A percentile compares a stretch with the other conserved stretches of the same genome.
Evolutionary conservation across 169 alveolate species (phyloP).

Genomic region (Cryptosporidium ryanae): DNA sequence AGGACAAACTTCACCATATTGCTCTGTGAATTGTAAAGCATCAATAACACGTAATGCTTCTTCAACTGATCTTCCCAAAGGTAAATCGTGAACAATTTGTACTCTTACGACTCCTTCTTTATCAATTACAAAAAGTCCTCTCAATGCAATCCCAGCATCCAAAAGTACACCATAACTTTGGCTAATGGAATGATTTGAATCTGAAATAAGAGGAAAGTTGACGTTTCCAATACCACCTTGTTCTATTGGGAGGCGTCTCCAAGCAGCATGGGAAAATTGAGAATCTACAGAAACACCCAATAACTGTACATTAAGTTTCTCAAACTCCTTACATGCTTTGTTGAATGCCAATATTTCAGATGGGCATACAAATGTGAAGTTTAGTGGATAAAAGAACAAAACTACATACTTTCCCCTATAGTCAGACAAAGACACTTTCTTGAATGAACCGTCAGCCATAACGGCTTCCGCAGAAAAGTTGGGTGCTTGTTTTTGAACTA

Average conservation of each 20-base stretch:
- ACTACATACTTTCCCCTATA: constrained; percentile 96
- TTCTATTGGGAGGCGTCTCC: constrained; percentile 93
- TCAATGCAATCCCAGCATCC: constrained; percentile 94
- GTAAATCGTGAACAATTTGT: constrained; percentile 94
- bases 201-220: constrained; percentile 94
- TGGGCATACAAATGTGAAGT: constrained; percentile 99
- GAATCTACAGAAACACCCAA: constrained; percentile 98
- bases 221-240: constrained; percentile 98
- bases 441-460: constrained; percentile 93
- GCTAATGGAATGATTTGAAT: constrained; percentile 91
- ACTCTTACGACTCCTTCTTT: constrained; percentile 95
- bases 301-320: constrained; percentile 90
- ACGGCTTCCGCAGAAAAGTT: constrained; percentile 94
- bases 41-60: constrained; percentile 96
- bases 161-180: constrained; percentile 93
- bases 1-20: constrained; percentile 99
- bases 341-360: constrained; percentile 97
- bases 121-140: constrained; percentile 99
- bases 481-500: constrained; percentile 91
- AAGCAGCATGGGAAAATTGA: constrained; percentile 95
- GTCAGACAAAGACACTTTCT: constrained; percentile 89
- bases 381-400: constrained; percentile 98
- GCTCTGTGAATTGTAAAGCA: constrained; percentile 95
- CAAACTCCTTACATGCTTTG: constrained; percentile 92
- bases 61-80: constrained; percentile 98